These are phyloP conservation scores for Saccharomyces hybrid DNA, from an alignment of 1,139 yeast species.

Conservation along the genomic window DNA sequence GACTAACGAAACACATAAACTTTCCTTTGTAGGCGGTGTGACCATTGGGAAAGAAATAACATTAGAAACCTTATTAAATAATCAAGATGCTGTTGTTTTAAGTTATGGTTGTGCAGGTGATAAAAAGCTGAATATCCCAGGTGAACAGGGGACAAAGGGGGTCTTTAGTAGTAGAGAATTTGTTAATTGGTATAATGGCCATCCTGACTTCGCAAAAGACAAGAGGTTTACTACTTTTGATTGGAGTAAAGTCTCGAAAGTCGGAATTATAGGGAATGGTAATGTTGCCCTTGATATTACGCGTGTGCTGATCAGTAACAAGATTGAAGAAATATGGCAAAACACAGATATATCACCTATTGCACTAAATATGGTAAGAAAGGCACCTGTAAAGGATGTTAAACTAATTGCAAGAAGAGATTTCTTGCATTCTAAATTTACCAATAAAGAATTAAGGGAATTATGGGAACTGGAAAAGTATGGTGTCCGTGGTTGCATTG, in stretches of 20 bases:
- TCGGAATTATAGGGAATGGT: conserved; percentile 89
- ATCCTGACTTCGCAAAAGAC: conserved; percentile 43
- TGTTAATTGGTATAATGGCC: conserved; percentile 95
- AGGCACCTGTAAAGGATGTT: conserved; percentile 53
- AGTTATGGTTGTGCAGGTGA: conserved; percentile 80
- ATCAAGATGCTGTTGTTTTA: conserved; percentile 66
- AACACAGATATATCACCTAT: conserved; percentile 64
- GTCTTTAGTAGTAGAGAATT: conserved; percentile 80
- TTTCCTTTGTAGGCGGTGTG: conserved; percentile 71
- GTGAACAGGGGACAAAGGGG: conserved; percentile 48
- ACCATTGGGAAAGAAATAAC: conserved; percentile 53
- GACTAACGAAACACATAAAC: conserved; percentile 30
- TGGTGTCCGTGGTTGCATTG: conserved; percentile 49
- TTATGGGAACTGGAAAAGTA: conserved; percentile 54
- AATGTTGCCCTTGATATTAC: conserved; percentile 95
- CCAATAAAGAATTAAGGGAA: conserved; percentile 88
- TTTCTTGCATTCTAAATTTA: conserved; percentile 72
- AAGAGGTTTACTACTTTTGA: conserved; percentile 31
- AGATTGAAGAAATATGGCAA: conserved; percentile 45
- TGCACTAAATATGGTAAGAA: conserved; percentile 49
- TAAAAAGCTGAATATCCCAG: conserved; percentile 49
- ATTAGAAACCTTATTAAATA: conserved; percentile 41
- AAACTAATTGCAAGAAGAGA: conserved; percentile 83
- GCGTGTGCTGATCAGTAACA: conserved; percentile 59
- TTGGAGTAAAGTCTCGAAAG: conserved; percentile 53